Evolutionary conservation across 768 basidiomycete species (phyloP), one percentile per base, ranked within the genome.

Genomic region (Lentinus tigrinus): DNA sequence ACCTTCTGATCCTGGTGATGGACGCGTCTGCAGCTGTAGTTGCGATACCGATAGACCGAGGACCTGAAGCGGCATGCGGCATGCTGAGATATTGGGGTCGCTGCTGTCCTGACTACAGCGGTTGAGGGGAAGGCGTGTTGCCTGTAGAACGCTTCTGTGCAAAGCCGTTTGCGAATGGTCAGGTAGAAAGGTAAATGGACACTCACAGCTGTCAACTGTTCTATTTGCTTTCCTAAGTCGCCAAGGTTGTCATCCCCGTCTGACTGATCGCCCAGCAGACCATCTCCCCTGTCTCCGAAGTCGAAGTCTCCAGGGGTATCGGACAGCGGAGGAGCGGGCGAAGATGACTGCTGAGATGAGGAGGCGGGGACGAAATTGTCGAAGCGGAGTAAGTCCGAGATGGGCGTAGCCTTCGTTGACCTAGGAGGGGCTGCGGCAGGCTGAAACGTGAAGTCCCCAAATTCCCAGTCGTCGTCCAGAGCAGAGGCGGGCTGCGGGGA

Each of bases 31-130:
- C n/a, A n/a, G n/a, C n/a, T n/a, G n/a, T n/a, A n/a, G n/a, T n/a
- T n/a, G n/a, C n/a, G n/a, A n/a, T n/a, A n/a, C n/a, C n/a, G n/a
- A n/a, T n/a, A n/a, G n/a, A n/a, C n/a, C n/a, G n/a, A n/a, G n/a
- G n/a, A n/a, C n/a, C n/a, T n/a, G n/a, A n/a, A n/a, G n/a, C n/a
- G n/a, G n/a, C n/a, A n/a, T n/a, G n/a, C n/a, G 52, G 98, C 78
- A 67, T 98, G 96, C 0, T 95, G 96, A 1, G 95, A 95, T 2
- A 88, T 88, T 0, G 88, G 87, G 0, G 69, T 54, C 0, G 74
- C 58, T 56, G 65, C 21, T 56, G 58, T 0, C 50, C 57, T 9
- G 56, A 53, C 4, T 46, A 46, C 6, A 53, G 51, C 2, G 62
- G 57, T 21, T 61, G 65, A 6, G 66, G 61, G 5, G 65, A 63